These are phyloP conservation scores for Firmiana major DNA, from an alignment of 345 rosid genomes.

Conservation along the genomic window DNA sequence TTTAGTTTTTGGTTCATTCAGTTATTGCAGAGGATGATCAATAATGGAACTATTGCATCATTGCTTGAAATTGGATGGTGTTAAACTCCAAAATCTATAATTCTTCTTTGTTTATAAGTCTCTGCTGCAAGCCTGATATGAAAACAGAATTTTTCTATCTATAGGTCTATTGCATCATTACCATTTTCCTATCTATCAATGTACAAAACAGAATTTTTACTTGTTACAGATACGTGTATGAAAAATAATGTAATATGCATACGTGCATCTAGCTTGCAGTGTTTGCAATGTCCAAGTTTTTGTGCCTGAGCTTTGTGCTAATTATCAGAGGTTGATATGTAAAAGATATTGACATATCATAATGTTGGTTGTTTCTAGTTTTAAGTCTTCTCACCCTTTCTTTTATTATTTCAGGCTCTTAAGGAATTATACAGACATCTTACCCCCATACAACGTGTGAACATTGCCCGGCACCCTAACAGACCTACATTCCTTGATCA, in stretches of 20 bases:
- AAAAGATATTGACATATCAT: background rate
- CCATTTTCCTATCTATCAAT: background rate
- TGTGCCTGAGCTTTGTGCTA: slow-evolving; percentile 1
- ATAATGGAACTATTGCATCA: background rate
- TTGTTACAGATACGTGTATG: background rate
- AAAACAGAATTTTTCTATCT: background rate
- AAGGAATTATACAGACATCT: slow-evolving; percentile 73
- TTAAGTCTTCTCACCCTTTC: slow-evolving; percentile 14
- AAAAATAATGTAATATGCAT: background rate
- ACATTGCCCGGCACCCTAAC: slow-evolving; percentile 94
- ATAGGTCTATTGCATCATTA: too few species aligned
- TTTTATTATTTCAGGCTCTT: slow-evolving; percentile 54
- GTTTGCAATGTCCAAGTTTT: slow-evolving; percentile 6
- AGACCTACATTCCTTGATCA: slow-evolving; percentile 99
- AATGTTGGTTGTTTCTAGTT: background rate
- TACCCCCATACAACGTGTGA: slow-evolving; percentile 90
- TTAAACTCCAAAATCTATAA: background rate
- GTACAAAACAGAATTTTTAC: background rate
- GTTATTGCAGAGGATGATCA: background rate
- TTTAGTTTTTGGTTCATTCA: background rate
- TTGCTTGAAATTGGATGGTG: background rate
- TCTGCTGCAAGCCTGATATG: background rate
- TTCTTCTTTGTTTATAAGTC: background rate
- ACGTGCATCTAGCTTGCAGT: slow-evolving; percentile 9
- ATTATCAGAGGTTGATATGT: background rate